Base-by-base conservation (phyloP, 148 eudicot genomes). In the Persicaria maculosa region DNA sequence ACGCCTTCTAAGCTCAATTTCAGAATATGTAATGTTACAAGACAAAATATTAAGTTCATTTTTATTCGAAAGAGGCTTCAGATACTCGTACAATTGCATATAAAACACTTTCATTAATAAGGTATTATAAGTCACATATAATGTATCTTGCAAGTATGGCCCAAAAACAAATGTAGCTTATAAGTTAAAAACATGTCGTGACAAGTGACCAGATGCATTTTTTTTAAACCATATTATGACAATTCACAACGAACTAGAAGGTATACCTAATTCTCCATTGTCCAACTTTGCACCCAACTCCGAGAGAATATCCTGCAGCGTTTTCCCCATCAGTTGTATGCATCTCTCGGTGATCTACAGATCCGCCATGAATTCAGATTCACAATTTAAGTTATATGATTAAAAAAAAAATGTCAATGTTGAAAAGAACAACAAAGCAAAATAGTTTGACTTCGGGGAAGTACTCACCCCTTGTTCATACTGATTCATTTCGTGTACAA, bases 311-410 rank as follows among this genome's bases (percentile, higher is more conserved):
- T 83, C 91, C 76, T 85, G 88, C 74, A 91, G 64, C 44, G 97
- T 83, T 83, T 80, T 87, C 72, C 97, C 93, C 82, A 74, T 79
- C 79, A 83, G 93, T 62, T 84, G 82, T 55, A 94, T 90, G 79
- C 97, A 91, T 77, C 87, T 82, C 75, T 85, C 84, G 22, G 98
- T 94, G 79, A 94, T 87, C 98, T 94, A 78, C 6, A 36, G 76
- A 78, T 71, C 78, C 73, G 71, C 20, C 15, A 53, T 73, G 72
- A 19, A 45, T 74, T 73, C 15, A 81, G 68, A 57, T 44, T 55
- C 16, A 40, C 12, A 22, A 59, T 10, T 17, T 44, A 46, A 9
- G 5, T 20, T 25, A 22, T n/a, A 2, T 4, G 2, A 77, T 3
- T 17, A 55, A 36, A 25, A 67, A 11, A 4, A 73, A 50, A 48